These are phyloP conservation scores for Centaurea solstitialis DNA, from an alignment of 129 eudicot species.

Conservation along the genomic window DNA sequence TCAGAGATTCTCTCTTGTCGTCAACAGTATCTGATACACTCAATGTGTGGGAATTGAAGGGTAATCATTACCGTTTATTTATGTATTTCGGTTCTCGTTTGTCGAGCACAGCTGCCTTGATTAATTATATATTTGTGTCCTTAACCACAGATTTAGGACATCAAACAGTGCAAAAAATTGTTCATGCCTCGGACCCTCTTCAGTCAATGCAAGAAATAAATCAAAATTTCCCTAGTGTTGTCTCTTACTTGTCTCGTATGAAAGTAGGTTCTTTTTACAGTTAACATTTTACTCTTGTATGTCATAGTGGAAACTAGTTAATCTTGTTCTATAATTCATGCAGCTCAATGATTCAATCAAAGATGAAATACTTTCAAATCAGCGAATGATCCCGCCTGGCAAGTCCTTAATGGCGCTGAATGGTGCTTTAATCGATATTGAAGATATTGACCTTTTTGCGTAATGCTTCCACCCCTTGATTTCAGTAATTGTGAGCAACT, in stretches of 20 bases:
- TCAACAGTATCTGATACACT: slow-evolving; percentile 91
- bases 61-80: slow-evolving; percentile 33
- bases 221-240: slow-evolving; percentile 96
- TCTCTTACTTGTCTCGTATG: slow-evolving; percentile 92
- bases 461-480: slow-evolving; percentile 45
- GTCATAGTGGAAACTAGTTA: slow-evolving; percentile 18
- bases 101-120: background rate
- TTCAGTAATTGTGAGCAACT: background rate
- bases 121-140: slow-evolving; percentile 18
- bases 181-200: slow-evolving; percentile 95
- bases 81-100: background rate
- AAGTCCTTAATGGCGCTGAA: slow-evolving; percentile 97
- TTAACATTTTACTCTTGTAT: background rate
- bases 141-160: slow-evolving; percentile 83
- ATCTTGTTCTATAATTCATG: slow-evolving; percentile 23
- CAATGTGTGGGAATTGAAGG: slow-evolving; percentile 97
- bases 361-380: slow-evolving; percentile 94
- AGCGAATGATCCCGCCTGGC: slow-evolving; percentile 98
- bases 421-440: slow-evolving; percentile 91
- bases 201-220: slow-evolving; percentile 97
- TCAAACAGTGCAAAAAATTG: slow-evolving; percentile 95
- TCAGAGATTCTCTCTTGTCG: slow-evolving; percentile 89
- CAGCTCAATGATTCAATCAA: slow-evolving; percentile 94
- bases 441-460: slow-evolving; percentile 91
- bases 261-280: slow-evolving; percentile 52